Conservation (phyloP, 345 rosid species). For the Adansonia digitata region DNA sequence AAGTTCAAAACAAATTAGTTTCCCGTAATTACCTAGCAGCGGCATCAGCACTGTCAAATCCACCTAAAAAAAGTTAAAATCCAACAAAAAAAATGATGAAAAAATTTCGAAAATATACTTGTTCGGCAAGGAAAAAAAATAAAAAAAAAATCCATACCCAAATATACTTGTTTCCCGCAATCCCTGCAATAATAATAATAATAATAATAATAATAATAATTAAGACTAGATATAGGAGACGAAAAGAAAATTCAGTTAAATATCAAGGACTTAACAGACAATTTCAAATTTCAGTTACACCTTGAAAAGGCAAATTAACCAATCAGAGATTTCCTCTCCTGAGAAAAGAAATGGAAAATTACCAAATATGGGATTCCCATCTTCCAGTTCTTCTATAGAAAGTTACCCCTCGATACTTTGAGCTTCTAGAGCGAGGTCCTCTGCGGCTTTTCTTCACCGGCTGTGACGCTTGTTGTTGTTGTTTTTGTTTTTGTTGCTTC, state of each 20-base stretch:
- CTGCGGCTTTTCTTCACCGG: conserved; percentile 78
- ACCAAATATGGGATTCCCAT: conserved; percentile 99
- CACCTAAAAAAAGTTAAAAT: conserved; percentile 46
- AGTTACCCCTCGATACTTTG: conserved; percentile 93
- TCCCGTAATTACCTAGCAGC: conserved; percentile 69
- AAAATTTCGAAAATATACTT: conserved; percentile 50
- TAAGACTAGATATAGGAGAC: too few species aligned
- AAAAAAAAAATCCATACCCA: conserved; percentile 47
- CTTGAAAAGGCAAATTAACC: conserved; percentile 1
- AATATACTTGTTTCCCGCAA: conserved; percentile 93
- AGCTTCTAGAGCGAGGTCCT: conserved; percentile 94
- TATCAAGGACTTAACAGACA: background rate
- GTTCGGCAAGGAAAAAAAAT: conserved; percentile 33
- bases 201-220: too few species aligned
- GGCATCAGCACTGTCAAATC: conserved; percentile 95
- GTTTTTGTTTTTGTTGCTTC: conserved; percentile 39
- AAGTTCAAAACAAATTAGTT: background rate
- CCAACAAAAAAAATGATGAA: conserved; percentile 11
- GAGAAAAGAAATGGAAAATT: background rate
- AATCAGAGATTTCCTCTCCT: background rate
- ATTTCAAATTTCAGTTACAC: conserved; percentile 6
- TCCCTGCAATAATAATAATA: conserved; percentile 56
- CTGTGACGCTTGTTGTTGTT: conserved; percentile 42
- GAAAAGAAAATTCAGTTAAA: background rate
- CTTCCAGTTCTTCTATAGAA: conserved; percentile 95